phyloP scores from a whole-genome alignment of 2,329 filamentous ascomycete species.

The Dothistroma pini region DNA sequence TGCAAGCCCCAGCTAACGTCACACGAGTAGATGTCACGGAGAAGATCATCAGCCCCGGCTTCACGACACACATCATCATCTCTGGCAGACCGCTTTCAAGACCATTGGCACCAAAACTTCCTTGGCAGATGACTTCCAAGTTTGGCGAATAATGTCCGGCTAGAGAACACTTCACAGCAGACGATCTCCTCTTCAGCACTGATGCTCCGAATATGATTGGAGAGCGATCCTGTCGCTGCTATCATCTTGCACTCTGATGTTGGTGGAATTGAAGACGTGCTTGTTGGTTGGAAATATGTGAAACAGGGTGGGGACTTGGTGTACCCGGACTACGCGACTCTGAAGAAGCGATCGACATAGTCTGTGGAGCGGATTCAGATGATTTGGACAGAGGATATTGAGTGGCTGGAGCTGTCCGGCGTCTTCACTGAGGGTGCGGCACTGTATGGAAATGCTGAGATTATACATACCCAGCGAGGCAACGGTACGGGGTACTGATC shows the following conservation, averaged over 20 bases:
- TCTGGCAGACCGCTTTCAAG: slow-evolving; percentile 55
- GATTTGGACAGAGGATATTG: background rate
- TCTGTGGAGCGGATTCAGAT: background rate
- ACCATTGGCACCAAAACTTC: slow-evolving; percentile 52
- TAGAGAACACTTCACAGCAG: slow-evolving; percentile 33
- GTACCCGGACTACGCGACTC: background rate
- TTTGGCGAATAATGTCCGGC: slow-evolving; percentile 37
- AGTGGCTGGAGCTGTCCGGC: background rate
- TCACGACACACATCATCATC: slow-evolving; percentile 33
- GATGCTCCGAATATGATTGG: slow-evolving; percentile 49
- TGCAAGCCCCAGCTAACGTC: background rate
- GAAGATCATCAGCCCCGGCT: slow-evolving; percentile 53
- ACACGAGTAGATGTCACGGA: slow-evolving; percentile 45
- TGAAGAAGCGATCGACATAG: background rate
- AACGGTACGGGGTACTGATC: background rate
- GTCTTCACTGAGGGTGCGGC: background rate
- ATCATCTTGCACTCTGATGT: slow-evolving; percentile 53
- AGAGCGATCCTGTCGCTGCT: slow-evolving; percentile 54
- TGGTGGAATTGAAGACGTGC: slow-evolving; percentile 50
- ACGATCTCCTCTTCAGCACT: slow-evolving; percentile 52
- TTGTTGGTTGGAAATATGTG: slow-evolving; percentile 48
- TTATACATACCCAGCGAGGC: background rate
- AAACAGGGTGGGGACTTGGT: slow-evolving; percentile 41
- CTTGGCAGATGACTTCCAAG: slow-evolving; percentile 47
- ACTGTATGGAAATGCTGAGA: background rate